Evolutionary conservation across 495 filamentous ascomycete species (phyloP), one percentile per base, ranked within the genome.

Genomic region (Penicillium diatomitis): DNA sequence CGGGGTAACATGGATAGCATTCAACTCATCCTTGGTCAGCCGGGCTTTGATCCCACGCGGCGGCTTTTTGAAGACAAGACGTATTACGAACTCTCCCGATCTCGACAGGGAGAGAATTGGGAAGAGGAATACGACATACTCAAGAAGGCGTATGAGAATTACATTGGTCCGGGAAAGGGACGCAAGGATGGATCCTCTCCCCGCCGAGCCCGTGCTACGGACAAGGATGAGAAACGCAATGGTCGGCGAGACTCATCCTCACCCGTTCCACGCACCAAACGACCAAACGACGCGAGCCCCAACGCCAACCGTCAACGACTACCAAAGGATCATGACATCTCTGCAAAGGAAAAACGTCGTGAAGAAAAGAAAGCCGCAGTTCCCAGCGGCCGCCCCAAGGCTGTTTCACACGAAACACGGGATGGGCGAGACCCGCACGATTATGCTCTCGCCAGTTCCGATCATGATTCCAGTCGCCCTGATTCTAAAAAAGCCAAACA

Each of bases 1-100:
- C 82, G 90, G 47, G 90, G 90, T 8, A 92, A 94, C 60, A 72
- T 87, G 29, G 83, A 83, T 41, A 85, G 95, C 35, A 79, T 98
- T 34, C 74, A 83, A 40, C 76, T 95, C 7, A 75, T 98, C 4
- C 73, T 96, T 2, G 80, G 82, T 47, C 86, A 91, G 50, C 79
- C 80, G 30, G 73, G 78, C 4, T 92, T 96, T 52, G 80, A 95
- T 52, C 88, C 90, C 3, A 87, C 84, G 5, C 77, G 81, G 7
- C 79, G 82, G 1, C 60, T 73, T 8, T 78, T 75, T 57, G 78
- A 76, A 45, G 87, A 86, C 5, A 77, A 83, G 48, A 82, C 84
- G 0, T 98, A 97, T 58, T 81, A 76, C 49, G 91, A 98, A 34
- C 77, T 97, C 42, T 87, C 92, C 10, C 78, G 82, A 49, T 81